phyloP scores from a whole-genome alignment of 805 yeast species.

The Wickerhamomyces bisporus region DNA sequence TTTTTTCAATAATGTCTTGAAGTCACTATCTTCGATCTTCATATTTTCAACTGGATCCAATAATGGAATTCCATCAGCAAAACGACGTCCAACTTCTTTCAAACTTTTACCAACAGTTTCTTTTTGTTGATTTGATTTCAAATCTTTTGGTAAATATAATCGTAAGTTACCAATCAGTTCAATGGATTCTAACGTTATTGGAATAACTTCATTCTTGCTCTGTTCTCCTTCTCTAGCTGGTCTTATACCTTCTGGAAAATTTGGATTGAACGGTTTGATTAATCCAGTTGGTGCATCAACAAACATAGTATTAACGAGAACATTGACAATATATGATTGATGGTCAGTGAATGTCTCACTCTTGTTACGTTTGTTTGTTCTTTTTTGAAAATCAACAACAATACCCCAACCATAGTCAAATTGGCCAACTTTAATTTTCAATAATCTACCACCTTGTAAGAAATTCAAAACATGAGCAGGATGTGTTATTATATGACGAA shows the following conservation, averaged over 20 bases:
- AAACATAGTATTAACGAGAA: conserved; percentile 71
- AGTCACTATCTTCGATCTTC: conserved; percentile 85
- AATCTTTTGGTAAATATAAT: conserved; percentile 70
- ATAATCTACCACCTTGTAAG: conserved; percentile 82
- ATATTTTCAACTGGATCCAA: conserved; percentile 88
- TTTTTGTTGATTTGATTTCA: conserved; percentile 58
- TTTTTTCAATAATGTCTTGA: conserved; percentile 64
- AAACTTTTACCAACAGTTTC: conserved; percentile 64
- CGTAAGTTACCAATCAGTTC: conserved; percentile 74
- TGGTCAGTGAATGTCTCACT: conserved; percentile 67
- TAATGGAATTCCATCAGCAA: conserved; percentile 87
- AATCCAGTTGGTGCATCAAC: conserved; percentile 80
- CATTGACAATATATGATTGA: conserved; percentile 84
- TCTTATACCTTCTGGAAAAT: conserved; percentile 82
- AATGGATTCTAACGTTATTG: conserved; percentile 78
- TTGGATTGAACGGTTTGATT: conserved; percentile 71
- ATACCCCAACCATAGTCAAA: conserved; percentile 96
- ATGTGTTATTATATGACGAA: conserved; percentile 78
- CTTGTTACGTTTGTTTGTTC: conserved; percentile 58
- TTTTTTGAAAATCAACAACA: conserved; percentile 69
- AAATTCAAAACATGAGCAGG: conserved; percentile 84
- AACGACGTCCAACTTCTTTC: conserved; percentile 73
- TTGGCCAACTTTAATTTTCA: conserved; percentile 54
- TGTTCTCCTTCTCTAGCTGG: conserved; percentile 75
- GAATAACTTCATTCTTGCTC: conserved; percentile 70